A percentile compares a stretch with the other conserved stretches of the same genome.
phyloP scores from a whole-genome alignment of 2,329 filamentous ascomycete species.

The Passalora sequoiae region DNA sequence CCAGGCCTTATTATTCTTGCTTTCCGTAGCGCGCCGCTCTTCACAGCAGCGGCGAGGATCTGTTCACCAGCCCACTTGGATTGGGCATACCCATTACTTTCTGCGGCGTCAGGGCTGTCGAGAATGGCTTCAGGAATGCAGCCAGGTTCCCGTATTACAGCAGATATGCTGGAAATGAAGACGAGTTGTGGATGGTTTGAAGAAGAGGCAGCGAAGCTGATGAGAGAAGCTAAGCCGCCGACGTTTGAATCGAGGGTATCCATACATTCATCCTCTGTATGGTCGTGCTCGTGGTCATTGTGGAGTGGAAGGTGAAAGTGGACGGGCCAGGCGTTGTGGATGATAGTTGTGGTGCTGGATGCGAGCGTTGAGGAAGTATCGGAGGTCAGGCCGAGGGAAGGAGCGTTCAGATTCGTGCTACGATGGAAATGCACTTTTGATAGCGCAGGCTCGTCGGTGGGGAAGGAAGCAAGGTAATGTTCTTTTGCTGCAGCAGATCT shows the following conservation, averaged over 20 bases:
- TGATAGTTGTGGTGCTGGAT: conserved; percentile 24
- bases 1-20: not conserved
- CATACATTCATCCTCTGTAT: not conserved
- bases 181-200: not conserved
- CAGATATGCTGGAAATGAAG: conserved; percentile 1
- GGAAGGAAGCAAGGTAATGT: conserved; percentile 22
- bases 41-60: not conserved
- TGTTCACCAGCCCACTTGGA: not conserved
- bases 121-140: not conserved
- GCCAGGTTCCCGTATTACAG: not conserved
- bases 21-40: not conserved
- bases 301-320: conserved; percentile 34
- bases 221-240: not conserved
- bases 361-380: conserved; percentile 24
- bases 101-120: not conserved
- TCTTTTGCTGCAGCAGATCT: conserved; percentile 17
- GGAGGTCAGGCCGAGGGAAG: conserved; percentile 24
- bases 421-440: conserved; percentile 22
- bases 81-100: not conserved
- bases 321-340: conserved; percentile 38
- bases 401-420: conserved; percentile 22
- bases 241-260: not conserved
- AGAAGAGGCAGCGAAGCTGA: not conserved
- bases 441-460: conserved; percentile 20
- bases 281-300: not conserved